A percentile compares a stretch with the other conserved stretches of the same genome.
Evolutionary conservation across 441 rosid genomes (phyloP).

Genomic region (Iberis amara): DNA sequence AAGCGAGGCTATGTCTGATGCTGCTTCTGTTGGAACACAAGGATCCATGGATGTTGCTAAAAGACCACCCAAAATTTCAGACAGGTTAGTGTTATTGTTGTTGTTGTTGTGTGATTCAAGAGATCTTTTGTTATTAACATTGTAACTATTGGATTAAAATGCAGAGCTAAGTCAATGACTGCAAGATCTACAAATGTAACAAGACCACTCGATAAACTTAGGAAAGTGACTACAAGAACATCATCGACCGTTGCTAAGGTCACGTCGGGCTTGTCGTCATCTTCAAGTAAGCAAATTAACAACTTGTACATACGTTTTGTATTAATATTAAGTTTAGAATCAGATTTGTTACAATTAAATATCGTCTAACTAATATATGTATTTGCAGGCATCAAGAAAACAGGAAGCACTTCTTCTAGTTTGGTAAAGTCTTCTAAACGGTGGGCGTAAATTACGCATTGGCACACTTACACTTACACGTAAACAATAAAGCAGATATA

Average conservation of each 20-base stretch:
- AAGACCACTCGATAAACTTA: constrained; percentile 33
- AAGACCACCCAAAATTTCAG: constrained; percentile 28
- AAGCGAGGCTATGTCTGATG: constrained; percentile 42
- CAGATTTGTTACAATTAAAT: background rate
- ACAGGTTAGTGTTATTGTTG: constrained; percentile 23
- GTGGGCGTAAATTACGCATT: constrained; percentile 35
- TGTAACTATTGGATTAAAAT: background rate
- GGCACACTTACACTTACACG: constrained; percentile 13
- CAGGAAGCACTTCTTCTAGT: constrained; percentile 31
- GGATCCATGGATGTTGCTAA: constrained; percentile 34
- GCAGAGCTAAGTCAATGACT: constrained; percentile 39
- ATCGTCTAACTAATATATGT: constrained; percentile 9
- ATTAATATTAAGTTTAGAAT: background rate
- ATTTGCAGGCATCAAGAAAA: constrained; percentile 39
- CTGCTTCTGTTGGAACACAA: constrained; percentile 40
- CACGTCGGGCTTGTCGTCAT: constrained; percentile 30
- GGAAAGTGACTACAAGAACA: constrained; percentile 30
- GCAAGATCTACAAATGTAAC: constrained; percentile 20
- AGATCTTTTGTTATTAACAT: background rate
- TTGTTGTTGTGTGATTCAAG: constrained; percentile 18
- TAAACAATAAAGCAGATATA: constrained; percentile 23
- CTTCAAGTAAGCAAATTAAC: constrained; percentile 47
- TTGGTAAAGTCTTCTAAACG: constrained; percentile 41
- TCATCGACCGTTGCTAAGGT: constrained; percentile 32
- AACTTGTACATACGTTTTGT: too few relatives aligned